phyloP scores from a whole-genome alignment of 805 yeast species.

The Sugiyamaella marilandica region DNA sequence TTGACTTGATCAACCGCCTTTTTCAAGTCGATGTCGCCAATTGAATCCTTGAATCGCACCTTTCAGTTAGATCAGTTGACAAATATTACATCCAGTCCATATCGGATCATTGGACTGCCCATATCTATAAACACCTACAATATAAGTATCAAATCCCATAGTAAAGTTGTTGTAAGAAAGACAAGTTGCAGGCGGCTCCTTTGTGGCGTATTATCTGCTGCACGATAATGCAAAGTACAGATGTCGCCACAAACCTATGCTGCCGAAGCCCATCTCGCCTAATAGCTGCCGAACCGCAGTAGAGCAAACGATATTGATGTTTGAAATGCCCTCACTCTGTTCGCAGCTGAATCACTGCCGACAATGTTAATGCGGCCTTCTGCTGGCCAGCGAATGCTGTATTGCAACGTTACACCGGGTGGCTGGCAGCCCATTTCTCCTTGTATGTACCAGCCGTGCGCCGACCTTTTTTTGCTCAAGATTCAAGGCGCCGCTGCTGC shows the following conservation, averaged over 20 bases:
- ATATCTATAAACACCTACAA: conserved; percentile 12
- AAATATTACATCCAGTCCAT: no score
- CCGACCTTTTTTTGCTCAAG: no score
- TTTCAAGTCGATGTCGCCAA: conserved; percentile 19
- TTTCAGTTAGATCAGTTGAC: not conserved
- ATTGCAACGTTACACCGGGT: not conserved
- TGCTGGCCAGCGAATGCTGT: not conserved
- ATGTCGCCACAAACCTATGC: no score
- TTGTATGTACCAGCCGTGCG: not conserved
- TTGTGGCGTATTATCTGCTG: not conserved
- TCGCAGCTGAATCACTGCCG: no score
- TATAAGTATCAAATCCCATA: conserved; percentile 17
- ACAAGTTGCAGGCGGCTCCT: not conserved
- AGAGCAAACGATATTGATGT: no score
- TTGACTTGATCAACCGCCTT: conserved; percentile 22
- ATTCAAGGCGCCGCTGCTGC: no score
- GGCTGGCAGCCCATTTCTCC: not conserved
- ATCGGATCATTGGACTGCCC: no score
- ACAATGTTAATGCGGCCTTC: no score
- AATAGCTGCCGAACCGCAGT: no score
- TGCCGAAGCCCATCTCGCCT: no score
- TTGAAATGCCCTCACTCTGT: no score
- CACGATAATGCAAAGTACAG: not conserved
- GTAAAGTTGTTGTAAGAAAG: not conserved
- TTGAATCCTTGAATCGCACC: conserved; percentile 23